Evolutionary conservation across 1,284 basidiomycete species (phyloP), one percentile per base, ranked within the genome.

Genomic region (Veloboletus limbatus): DNA sequence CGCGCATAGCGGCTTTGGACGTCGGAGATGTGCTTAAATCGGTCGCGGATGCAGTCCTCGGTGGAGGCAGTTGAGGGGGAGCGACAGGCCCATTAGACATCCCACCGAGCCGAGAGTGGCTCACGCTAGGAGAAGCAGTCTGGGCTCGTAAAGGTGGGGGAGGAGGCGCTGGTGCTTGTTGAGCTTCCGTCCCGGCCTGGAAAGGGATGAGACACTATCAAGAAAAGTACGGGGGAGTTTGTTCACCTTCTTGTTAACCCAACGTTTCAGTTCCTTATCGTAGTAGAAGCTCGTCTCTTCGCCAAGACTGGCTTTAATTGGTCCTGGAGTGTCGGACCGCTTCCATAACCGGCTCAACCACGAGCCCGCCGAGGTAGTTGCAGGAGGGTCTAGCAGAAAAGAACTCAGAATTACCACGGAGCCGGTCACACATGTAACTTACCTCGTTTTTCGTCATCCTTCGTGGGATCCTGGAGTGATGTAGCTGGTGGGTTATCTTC

Each of bases 181-280:
- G 42, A 18, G 72, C 63, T 52, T 77, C 77, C 11, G 69, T 62
- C 24, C 76, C 79, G 48, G 72, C 75, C 86, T 91, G 56, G 3
- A 47, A 42, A 25, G 24, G 3, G 6, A 36, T 61, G 26, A 55
- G 46, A 8, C 20, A 27, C 8, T 37, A 21, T 14, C 16, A 8
- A 43, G 1, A 34, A 13, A 26, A 9, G 20, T 34, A 33, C 30
- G 43, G 25, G 44, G n/a, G 22, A 6, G 51, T 16, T 17, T 10
- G 60, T 76, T 65, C 55, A 91, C 92, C 69, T 89, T 94, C 70
- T 90, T 95, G 68, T 97, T 95, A 17, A 99, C 86, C 97, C 97
- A 99, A 52, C 88, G 81, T 69, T 97, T 97, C 52, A 88, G 78
- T 18, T 97, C 93, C 58, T 89, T 85, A 68, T 99, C 97, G 65